These are phyloP conservation scores for Plasmodium gallinaceum DNA, from an alignment of 169 alveolate genomes.

Conservation along the genomic window DNA sequence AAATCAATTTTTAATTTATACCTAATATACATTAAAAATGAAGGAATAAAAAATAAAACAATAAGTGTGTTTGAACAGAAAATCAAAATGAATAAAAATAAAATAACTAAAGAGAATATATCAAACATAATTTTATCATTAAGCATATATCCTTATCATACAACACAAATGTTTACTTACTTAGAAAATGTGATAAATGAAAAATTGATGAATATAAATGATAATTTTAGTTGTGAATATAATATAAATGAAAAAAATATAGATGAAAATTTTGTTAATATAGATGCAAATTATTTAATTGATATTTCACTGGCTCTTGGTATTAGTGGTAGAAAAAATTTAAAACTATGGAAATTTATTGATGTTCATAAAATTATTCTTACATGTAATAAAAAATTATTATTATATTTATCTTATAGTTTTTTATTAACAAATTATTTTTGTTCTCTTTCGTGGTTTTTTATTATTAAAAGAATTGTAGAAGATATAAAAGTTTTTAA, in stretches of 20 bases:
- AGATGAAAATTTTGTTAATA: neutral
- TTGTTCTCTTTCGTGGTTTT: constrained; percentile 59
- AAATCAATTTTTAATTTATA: constrained; percentile 40
- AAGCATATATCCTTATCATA: constrained; percentile 68
- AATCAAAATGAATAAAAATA: constrained; percentile 67
- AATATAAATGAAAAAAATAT: neutral
- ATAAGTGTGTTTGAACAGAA: constrained; percentile 53
- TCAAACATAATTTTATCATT: constrained; percentile 57
- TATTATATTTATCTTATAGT: constrained; percentile 68
- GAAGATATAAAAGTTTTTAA: constrained; percentile 67
- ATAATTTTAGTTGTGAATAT: neutral
- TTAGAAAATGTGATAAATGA: constrained; percentile 68
- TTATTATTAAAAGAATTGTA: constrained; percentile 69
- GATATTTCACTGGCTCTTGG: constrained; percentile 67
- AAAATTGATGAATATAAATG: constrained; percentile 4
- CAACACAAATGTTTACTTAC: constrained; percentile 64
- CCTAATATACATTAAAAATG: constrained; percentile 56
- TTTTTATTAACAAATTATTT: constrained; percentile 66
- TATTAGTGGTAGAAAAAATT: constrained; percentile 58
- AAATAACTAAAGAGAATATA: constrained; percentile 47
- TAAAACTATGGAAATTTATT: constrained; percentile 50
- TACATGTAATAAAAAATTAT: constrained; percentile 52
- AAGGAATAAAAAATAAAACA: constrained; percentile 41
- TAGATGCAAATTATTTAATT: constrained; percentile 41
- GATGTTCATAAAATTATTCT: constrained; percentile 63